These are phyloP conservation scores for Tremellales sp. DNA, from an alignment of 1,284 basidiomycete species.

Conservation along the genomic window DNA sequence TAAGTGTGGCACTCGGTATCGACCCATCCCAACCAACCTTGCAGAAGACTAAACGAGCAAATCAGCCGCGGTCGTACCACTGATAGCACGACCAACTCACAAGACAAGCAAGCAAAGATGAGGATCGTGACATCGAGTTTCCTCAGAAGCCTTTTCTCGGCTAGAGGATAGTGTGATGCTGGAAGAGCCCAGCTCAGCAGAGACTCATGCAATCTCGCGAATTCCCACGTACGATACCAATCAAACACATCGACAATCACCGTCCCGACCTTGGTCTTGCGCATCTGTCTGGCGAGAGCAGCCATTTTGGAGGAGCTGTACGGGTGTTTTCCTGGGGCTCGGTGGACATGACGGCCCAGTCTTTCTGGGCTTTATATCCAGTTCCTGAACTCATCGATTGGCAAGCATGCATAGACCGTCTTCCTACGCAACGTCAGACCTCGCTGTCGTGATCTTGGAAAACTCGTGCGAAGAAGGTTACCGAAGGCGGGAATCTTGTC, in stretches of 20 bases:
- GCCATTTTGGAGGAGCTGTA: no score
- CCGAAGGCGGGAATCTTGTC: no score
- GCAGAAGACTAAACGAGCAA: slow-evolving; percentile 7
- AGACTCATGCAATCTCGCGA: not conserved
- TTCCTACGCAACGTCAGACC: no score
- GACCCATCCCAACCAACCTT: not conserved
- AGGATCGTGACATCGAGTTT: slow-evolving; percentile 27
- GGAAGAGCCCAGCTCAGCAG: not conserved
- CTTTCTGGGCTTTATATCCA: no score
- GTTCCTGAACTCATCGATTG: no score
- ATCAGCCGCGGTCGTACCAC: not conserved
- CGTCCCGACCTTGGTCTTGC: slow-evolving; percentile 7
- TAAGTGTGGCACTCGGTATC: not conserved
- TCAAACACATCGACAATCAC: slow-evolving; percentile 25
- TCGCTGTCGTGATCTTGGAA: no score
- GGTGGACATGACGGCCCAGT: no score
- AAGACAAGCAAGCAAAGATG: slow-evolving; percentile 24
- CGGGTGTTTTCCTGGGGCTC: no score
- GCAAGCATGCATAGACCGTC: no score
- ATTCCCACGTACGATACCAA: slow-evolving; percentile 23
- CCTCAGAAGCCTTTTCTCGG: slow-evolving; percentile 18
- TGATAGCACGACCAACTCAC: slow-evolving; percentile 5
- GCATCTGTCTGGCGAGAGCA: slow-evolving; percentile 4
- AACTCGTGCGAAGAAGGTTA: no score
- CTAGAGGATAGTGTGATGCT: slow-evolving; percentile 18